Evolutionary conservation across 2,329 filamentous ascomycete genomes (phyloP).

Genomic region (Diaporthe batatas): DNA sequence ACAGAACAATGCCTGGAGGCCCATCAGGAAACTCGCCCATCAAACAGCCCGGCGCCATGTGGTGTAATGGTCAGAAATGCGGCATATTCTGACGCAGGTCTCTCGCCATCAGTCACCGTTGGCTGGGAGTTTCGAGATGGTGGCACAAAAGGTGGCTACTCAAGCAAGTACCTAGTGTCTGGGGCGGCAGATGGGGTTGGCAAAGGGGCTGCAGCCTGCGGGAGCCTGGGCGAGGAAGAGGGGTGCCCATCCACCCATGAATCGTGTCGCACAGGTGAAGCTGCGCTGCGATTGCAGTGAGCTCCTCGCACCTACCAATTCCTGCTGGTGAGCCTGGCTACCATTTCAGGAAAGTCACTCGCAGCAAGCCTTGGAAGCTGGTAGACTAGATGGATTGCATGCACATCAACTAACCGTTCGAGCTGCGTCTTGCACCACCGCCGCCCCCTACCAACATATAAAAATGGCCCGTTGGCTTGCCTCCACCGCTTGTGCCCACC

Average conservation of each 20-base stretch:
- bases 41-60: slow-evolving; percentile 15
- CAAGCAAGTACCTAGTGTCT: not conserved
- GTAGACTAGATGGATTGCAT: not conserved
- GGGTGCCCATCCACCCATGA: not conserved
- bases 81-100: slow-evolving; percentile 3
- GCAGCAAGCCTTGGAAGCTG: not conserved
- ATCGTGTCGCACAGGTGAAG: not conserved
- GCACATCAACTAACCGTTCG: not conserved
- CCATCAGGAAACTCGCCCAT: not conserved
- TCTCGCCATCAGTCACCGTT: not conserved
- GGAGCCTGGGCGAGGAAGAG: not conserved
- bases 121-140: slow-evolving; percentile 27
- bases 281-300: not conserved
- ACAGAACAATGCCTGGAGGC: not conserved
- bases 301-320: slow-evolving; percentile 8
- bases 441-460: not conserved
- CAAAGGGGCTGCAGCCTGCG: not conserved
- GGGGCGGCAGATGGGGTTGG: slow-evolving; percentile 18
- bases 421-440: slow-evolving; percentile 9
- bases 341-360: slow-evolving; percentile 29
- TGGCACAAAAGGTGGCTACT: slow-evolving; percentile 11
- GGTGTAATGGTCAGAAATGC: slow-evolving; percentile 28
- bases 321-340: slow-evolving; percentile 2
- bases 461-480: not conserved
- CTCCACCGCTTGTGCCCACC: not conserved